Percentiles rank a stretch among this genome's conserved stretches.
Evolutionary conservation across 1,139 yeast species (phyloP).

Genomic region (Taphrina wiesneri): DNA sequence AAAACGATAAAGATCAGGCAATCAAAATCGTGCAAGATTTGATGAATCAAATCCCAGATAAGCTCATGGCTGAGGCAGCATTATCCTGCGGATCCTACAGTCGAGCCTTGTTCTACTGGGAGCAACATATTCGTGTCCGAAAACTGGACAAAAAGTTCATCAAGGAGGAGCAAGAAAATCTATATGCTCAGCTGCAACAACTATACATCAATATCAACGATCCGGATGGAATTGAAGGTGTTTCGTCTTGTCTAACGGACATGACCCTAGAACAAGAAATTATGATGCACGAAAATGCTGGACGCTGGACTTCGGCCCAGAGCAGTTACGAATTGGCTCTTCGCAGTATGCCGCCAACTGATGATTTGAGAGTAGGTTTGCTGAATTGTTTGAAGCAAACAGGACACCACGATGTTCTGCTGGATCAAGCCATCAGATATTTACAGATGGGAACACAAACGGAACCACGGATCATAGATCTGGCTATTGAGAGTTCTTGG

Average conservation of each 20-base stretch:
- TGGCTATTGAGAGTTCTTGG: conserved; percentile 76
- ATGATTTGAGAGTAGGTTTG: conserved; percentile 49
- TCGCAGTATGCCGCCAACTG: conserved; percentile 47
- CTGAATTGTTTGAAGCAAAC: conserved; percentile 60
- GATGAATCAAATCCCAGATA: conserved; percentile 61
- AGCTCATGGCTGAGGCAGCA: conserved; percentile 72
- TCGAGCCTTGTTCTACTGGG: conserved; percentile 83
- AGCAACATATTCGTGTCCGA: conserved; percentile 57
- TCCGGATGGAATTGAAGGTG: conserved; percentile 86
- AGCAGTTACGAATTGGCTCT: conserved; percentile 78
- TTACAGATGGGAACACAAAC: conserved; percentile 6
- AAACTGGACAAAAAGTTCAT: conserved; percentile 43
- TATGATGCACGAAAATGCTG: conserved; percentile 77
- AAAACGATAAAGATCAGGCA: conserved; percentile 37
- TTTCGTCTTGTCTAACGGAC: conserved; percentile 68
- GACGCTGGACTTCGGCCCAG: conserved; percentile 83
- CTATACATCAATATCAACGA: conserved; percentile 89
- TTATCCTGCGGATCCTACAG: conserved; percentile 84
- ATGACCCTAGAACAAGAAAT: conserved; percentile 63
- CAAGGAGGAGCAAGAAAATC: conserved; percentile 44
- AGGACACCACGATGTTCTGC: conserved; percentile 56
- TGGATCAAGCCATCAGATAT: conserved; percentile 16
- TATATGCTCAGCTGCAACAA: conserved; percentile 55
- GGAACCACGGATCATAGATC: conserved; percentile 1
- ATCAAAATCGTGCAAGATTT: conserved; percentile 49